Conservation (phyloP, 148 eudicot genomes). For the Beta vulgaris region DNA sequence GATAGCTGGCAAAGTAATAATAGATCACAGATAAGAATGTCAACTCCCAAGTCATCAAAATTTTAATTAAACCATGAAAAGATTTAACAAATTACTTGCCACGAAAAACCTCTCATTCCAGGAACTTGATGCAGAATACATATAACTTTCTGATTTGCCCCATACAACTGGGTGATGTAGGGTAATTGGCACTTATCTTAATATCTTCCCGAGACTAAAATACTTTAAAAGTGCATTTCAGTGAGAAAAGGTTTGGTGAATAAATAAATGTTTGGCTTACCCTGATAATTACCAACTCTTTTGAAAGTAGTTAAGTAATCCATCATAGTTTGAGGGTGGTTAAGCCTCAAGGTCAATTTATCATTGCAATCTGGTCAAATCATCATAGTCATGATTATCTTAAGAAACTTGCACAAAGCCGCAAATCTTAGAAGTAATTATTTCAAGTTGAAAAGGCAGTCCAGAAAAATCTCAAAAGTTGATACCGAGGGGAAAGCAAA, state of each 20-base stretch:
- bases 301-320: too few relatives aligned
- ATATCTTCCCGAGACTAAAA: too few relatives aligned
- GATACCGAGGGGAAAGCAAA: neutral
- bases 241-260: too few relatives aligned
- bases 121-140: neutral
- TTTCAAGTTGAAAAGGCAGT: neutral
- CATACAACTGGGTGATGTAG: neutral
- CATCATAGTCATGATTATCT: neutral
- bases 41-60: too few relatives aligned
- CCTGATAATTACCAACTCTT: too few relatives aligned
- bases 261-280: too few relatives aligned
- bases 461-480: neutral
- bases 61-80: too few relatives aligned
- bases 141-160: neutral
- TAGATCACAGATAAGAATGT: too few relatives aligned
- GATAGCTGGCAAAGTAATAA: neutral
- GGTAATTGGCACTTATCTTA: too few relatives aligned
- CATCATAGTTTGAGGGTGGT: neutral
- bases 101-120: neutral
- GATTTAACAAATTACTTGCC: too few relatives aligned
- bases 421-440: too few relatives aligned
- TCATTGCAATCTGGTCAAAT: neutral
- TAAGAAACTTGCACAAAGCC: neutral
- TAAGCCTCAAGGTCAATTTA: neutral
- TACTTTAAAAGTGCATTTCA: too few relatives aligned